Evolutionary conservation across 345 rosid genomes (phyloP), one percentile per base, ranked within the genome.

Genomic region (Noccaea caerulescens): DNA sequence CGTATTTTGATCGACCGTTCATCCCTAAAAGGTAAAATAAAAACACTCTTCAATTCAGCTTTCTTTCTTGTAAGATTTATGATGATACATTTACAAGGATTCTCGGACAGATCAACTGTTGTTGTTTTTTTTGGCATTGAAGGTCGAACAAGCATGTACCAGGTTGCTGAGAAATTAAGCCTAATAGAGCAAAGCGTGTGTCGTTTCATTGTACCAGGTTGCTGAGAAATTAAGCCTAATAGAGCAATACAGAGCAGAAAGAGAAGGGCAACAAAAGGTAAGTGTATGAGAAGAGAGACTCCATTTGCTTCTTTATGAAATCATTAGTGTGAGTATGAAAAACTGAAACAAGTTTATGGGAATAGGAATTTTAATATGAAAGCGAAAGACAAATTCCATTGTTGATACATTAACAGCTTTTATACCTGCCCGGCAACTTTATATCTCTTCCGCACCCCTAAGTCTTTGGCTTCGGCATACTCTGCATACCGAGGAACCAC

Each of bases 1-100:
- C 98, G 4, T 88, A 87, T 70, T 93, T 93, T 16, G 96, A 93
- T 80, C 70, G 89, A 78, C 98, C 98, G 13, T 93, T 93, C 76
- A 59, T 90, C n/a, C 97, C 98, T n/a, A 89, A 79, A 81, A 84
- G 97, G 99, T 27, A 27, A 27, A 27, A 27, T 3, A 27, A 27
- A 27, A 27, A 27, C 30, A 27, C 30, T 27, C 30, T 27, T 20
- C 30, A 27, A 3, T 27, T 27, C 30, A 27, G 30, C 30, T 27
- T 27, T 27, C 30, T 27, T 27, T 27, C 36, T 20, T 20, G 23
- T 20, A 20, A 20, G 23, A 20, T 20, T 20, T 20, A 20, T 20
- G 23, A 20, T 20, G 23, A 20, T 20, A 20, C 23, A 20, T 20
- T 20, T 20, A 20, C 23, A 20, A 20, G 23, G 23, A 20, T 20